A percentile compares a stretch with the other conserved stretches of the same genome.
These are phyloP conservation scores for Fonsecaea pedrosoi DNA, from an alignment of 2,329 filamentous ascomycete genomes.

Conservation along the genomic window DNA sequence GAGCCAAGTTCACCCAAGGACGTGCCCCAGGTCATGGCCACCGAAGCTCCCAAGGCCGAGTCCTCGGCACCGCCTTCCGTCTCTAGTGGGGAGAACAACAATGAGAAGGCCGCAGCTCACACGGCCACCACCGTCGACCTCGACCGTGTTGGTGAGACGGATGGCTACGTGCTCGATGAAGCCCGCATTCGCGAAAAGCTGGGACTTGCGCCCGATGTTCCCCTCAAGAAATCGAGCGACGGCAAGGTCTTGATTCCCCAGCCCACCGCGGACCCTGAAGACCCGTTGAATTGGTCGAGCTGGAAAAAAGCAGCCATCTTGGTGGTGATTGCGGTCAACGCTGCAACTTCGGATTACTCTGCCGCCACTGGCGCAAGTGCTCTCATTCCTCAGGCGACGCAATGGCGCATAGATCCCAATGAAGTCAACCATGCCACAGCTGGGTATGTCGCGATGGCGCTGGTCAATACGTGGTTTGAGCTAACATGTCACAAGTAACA, in stretches of 20 bases:
- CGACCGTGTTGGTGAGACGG: conserved; percentile 39
- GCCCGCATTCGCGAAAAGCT: conserved; percentile 33
- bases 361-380: conserved; percentile 55
- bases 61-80: conserved; percentile 26
- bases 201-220: conserved; percentile 38
- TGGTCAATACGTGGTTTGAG: not conserved
- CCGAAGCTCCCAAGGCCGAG: not conserved
- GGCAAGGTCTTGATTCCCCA: conserved; percentile 61
- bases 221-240: conserved; percentile 47
- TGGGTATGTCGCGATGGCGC: conserved; percentile 32
- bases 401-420: conserved; percentile 59
- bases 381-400: conserved; percentile 52
- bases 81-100: conserved; percentile 28
- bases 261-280: conserved; percentile 58
- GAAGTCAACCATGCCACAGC: conserved; percentile 60
- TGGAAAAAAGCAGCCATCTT: conserved; percentile 59
- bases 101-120: conserved; percentile 21
- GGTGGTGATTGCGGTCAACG: conserved; percentile 55
- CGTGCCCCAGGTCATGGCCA: conserved; percentile 8
- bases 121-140: conserved; percentile 33
- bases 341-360: conserved; percentile 60
- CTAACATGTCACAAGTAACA: conserved; percentile 48
- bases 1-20: conserved; percentile 11
- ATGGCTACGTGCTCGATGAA: conserved; percentile 41
- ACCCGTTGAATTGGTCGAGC: conserved; percentile 62